Percentiles rank a stretch among this genome's conserved stretches.
Conservation (phyloP, 1,139 yeast genomes). For the Debaryomyces udenii region DNA sequence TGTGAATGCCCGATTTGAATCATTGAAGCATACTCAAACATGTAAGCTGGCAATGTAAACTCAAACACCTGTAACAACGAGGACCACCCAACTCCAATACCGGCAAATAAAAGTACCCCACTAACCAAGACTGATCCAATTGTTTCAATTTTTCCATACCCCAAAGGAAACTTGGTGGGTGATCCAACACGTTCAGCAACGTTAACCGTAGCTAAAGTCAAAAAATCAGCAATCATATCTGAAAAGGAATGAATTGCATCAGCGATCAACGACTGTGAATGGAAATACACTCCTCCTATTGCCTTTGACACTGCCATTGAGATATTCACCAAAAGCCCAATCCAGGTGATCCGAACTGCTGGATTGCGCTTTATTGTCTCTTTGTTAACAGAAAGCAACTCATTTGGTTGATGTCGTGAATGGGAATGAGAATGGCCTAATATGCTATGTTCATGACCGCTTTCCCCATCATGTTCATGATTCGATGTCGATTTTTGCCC, state of each 20-base stretch:
- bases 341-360: slow-evolving; percentile 91
- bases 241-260: slow-evolving; percentile 93
- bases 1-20: slow-evolving; percentile 59
- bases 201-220: slow-evolving; percentile 87
- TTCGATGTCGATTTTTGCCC: background rate
- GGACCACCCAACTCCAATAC: slow-evolving; percentile 89
- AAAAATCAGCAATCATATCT: slow-evolving; percentile 84
- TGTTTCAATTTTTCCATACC: slow-evolving; percentile 92
- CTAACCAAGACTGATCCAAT: slow-evolving; percentile 90
- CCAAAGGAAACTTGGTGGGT: slow-evolving; percentile 68
- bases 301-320: slow-evolving; percentile 87
- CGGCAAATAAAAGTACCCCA: slow-evolving; percentile 80
- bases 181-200: slow-evolving; percentile 71
- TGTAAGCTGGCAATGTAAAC: slow-evolving; percentile 60
- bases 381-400: slow-evolving; percentile 34
- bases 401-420: slow-evolving; percentile 45
- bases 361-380: slow-evolving; percentile 58
- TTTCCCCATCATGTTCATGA: slow-evolving; percentile 29
- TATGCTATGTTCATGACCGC: slow-evolving; percentile 23
- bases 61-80: slow-evolving; percentile 73
- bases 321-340: slow-evolving; percentile 81
- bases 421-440: slow-evolving; percentile 36
- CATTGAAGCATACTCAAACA: slow-evolving; percentile 45
- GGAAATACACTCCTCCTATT: slow-evolving; percentile 86
- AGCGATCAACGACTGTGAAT: slow-evolving; percentile 91